Base-by-base conservation (phyloP, 1,284 basidiomycete species). In the Coniophora puteana region DNA sequence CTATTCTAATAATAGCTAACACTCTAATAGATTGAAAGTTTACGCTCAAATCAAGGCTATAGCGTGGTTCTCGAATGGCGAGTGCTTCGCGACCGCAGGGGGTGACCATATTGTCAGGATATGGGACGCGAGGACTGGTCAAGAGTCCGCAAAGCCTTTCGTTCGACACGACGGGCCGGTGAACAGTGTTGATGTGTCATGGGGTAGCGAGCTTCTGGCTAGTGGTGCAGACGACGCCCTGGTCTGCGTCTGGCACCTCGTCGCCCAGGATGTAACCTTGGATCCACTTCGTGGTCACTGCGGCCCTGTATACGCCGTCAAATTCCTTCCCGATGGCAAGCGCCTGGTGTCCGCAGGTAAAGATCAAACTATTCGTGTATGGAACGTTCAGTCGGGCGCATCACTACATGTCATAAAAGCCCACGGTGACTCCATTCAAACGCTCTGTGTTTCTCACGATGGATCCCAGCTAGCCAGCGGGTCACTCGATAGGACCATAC, bases 161-260 rank as follows among this genome's bases (percentile, higher is more conserved):
- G 17, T 64, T 12, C 56, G 58, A 26, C 58, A 47, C 24, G 58
- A 63, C 35, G 54, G 51, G 8, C 42, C 54, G 4, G 41, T 59
- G 3, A 55, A 51, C 14, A 39, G 40, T 8, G 56, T 62, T 36
- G 8, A 41, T 6, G 63, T 63, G 28, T 51, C 57, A 11, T 45
- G 35, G 13, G 53, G 61, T 23, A 49, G 57, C 1, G 45, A 48
- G 32, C 51, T 47, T 11, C 41, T 63, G 12, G 46, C 62, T 32
- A 62, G 58, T 6, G 53, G 52, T 1, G 53, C 50, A 2, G 29
- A 41, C 1, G 58, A 59, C 13, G 27, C 36, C 30, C 54, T 43
- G 3, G 53, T 63, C 21, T 55, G 60, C 24, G 43, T 64, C 3
- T 64, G 62, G 58, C 60, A 59, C 36, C 29, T 56, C 1, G 58